Evolutionary conservation across 257 asterid genomes (phyloP).

Genomic region (Plantago elongata): DNA sequence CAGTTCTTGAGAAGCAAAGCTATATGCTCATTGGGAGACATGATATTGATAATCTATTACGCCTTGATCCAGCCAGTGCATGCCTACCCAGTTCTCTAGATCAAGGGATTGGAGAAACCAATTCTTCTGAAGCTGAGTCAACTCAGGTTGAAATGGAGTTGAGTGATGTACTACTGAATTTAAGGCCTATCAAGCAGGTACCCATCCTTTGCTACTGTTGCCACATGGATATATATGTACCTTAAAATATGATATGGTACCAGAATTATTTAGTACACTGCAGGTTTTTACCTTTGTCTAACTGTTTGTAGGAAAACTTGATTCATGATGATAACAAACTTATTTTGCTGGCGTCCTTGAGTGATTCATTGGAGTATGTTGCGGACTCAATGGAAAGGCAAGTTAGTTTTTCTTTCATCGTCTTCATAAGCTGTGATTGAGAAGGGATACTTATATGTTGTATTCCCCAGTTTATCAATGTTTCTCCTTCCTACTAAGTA

Average conservation of each 20-base stretch:
- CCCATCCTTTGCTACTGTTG: slow-evolving; percentile 14
- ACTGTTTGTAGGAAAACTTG: slow-evolving; percentile 74
- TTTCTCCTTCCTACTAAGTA: slow-evolving; percentile 4
- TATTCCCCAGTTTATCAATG: slow-evolving; percentile 9
- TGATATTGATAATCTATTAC: slow-evolving; percentile 88
- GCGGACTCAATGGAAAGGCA: slow-evolving; percentile 97
- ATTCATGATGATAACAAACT: slow-evolving; percentile 94
- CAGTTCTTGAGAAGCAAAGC: slow-evolving; percentile 99
- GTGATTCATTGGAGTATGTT: slow-evolving; percentile 95
- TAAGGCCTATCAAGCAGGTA: slow-evolving; percentile 98
- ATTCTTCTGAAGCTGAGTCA: slow-evolving; percentile 48
- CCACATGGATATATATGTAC: background rate
- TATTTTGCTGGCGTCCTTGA: slow-evolving; percentile 84
- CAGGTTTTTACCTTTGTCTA: slow-evolving; percentile 18
- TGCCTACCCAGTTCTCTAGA: slow-evolving; percentile 60
- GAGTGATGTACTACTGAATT: slow-evolving; percentile 59
- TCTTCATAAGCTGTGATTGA: slow-evolving; percentile 16
- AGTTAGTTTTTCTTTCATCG: slow-evolving; percentile 27
- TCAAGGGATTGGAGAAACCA: slow-evolving; percentile 39
- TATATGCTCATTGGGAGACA: slow-evolving; percentile 98
- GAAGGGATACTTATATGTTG: slow-evolving; percentile 2
- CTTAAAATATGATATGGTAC: background rate
- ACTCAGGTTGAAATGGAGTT: slow-evolving; percentile 67
- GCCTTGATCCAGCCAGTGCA: slow-evolving; percentile 77
- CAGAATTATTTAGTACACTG: background rate